These are phyloP conservation scores for Physcomitrium patens DNA, from an alignment of 225 moss, liverwort and hornwort species.

Conservation along the genomic window DNA sequence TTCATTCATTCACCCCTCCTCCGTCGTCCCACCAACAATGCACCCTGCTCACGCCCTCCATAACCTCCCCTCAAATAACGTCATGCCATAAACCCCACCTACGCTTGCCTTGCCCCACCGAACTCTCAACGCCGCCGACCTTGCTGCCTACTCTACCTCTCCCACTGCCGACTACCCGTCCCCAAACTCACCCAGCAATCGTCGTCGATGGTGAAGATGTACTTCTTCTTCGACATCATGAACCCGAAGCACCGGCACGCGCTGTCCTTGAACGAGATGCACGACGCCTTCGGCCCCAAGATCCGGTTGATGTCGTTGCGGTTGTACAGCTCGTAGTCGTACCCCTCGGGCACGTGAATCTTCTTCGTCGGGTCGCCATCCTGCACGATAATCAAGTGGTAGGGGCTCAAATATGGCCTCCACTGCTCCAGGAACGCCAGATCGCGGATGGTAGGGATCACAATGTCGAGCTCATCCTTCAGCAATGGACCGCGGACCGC, in stretches of 20 bases:
- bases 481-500: slow-evolving; percentile 54
- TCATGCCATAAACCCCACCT: too few species aligned
- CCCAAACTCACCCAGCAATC: slow-evolving; percentile 53
- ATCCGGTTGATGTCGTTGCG: slow-evolving; percentile 76
- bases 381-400: slow-evolving; percentile 73
- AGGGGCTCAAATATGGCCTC: slow-evolving; percentile 69
- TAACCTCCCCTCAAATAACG: too few species aligned
- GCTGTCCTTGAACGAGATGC: slow-evolving; percentile 77
- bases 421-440: slow-evolving; percentile 69
- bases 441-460: slow-evolving; percentile 69
- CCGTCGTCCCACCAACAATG: background rate
- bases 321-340: slow-evolving; percentile 71
- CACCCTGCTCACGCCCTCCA: too few species aligned
- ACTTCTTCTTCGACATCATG: slow-evolving; percentile 79
- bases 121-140: too few species aligned
- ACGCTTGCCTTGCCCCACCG: too few species aligned
- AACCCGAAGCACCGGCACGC: slow-evolving; percentile 77
- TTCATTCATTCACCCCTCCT: too few species aligned
- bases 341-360: slow-evolving; percentile 67
- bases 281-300: slow-evolving; percentile 61
- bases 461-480: slow-evolving; percentile 69
- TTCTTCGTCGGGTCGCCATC: slow-evolving; percentile 64
- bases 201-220: slow-evolving; percentile 75
- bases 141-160: too few species aligned
- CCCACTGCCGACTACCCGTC: background rate